phyloP scores from a whole-genome alignment of 805 yeast species.

The Diddensiella santjacobensis region DNA sequence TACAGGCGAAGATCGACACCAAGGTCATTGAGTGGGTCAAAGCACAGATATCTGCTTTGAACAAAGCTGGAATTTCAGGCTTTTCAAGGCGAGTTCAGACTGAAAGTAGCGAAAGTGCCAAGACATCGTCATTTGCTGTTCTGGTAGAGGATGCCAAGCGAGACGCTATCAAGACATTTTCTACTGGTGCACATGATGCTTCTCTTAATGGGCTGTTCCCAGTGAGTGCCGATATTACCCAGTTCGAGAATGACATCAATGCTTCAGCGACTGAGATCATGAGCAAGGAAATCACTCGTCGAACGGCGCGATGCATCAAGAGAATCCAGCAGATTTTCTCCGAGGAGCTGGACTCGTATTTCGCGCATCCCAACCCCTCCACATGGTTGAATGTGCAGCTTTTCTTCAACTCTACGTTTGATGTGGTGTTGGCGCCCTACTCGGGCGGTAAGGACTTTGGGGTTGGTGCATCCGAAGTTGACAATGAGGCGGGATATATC shows the following conservation, averaged over 20 bases:
- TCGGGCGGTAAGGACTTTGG: slow-evolving; percentile 50
- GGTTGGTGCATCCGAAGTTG: slow-evolving; percentile 51
- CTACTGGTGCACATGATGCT: slow-evolving; percentile 35
- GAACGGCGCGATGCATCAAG: slow-evolving; percentile 36
- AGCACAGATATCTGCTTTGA: slow-evolving; percentile 39
- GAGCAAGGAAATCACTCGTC: slow-evolving; percentile 39
- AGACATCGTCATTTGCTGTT: slow-evolving; percentile 26
- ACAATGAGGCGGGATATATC: slow-evolving; percentile 40
- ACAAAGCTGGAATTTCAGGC: slow-evolving; percentile 33
- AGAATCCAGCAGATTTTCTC: slow-evolving; percentile 22
- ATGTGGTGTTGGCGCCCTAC: slow-evolving; percentile 10
- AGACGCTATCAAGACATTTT: slow-evolving; percentile 30
- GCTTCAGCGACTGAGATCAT: slow-evolving; percentile 33
- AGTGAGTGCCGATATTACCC: slow-evolving; percentile 23
- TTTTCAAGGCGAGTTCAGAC: slow-evolving; percentile 22
- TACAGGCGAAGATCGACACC: slow-evolving; percentile 47
- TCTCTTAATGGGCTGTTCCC: slow-evolving; percentile 31
- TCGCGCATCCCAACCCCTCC: slow-evolving; percentile 47
- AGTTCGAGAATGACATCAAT: slow-evolving; percentile 33
- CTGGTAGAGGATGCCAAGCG: slow-evolving; percentile 27
- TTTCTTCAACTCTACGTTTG: slow-evolving; percentile 40
- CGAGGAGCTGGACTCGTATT: slow-evolving; percentile 46
- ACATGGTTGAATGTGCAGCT: slow-evolving; percentile 60
- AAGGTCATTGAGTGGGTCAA: slow-evolving; percentile 43
- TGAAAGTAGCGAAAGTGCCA: slow-evolving; percentile 4